A percentile compares a stretch with the other conserved stretches of the same genome.
Conservation (phyloP, 768 basidiomycete genomes). For the Punctularia strigosozonata region DNA sequence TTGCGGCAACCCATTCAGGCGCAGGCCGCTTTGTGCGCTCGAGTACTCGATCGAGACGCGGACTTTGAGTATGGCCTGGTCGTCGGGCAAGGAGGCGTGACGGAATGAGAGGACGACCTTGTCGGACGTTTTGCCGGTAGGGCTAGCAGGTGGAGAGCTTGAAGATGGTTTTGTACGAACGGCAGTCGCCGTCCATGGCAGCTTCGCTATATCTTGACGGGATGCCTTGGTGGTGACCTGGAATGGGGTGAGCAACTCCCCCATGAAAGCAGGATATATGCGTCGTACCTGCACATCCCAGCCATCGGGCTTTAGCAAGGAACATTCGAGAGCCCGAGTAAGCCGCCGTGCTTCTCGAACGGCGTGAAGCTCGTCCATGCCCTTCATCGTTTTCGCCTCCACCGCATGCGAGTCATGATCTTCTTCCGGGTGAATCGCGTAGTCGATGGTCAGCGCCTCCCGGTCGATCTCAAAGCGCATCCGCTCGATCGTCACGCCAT, state of each 20-base stretch:
- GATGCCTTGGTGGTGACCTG: constrained; percentile 66
- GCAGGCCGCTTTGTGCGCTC: constrained; percentile 59
- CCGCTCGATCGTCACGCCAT: constrained; percentile 70
- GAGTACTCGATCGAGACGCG: constrained; percentile 73
- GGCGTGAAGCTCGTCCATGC: constrained; percentile 52
- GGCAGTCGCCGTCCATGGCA: constrained; percentile 64
- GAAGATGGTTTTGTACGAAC: constrained; percentile 31
- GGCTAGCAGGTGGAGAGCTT: constrained; percentile 18
- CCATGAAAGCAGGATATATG: too few species aligned
- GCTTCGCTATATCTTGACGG: constrained; percentile 54
- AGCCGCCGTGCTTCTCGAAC: constrained; percentile 58
- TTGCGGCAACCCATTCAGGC: constrained; percentile 80
- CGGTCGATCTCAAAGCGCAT: constrained; percentile 73
- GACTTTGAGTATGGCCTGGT: constrained; percentile 74
- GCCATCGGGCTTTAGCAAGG: constrained; percentile 63
- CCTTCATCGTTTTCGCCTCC: constrained; percentile 26
- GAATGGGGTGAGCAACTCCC: too few species aligned
- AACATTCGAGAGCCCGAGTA: constrained; percentile 68
- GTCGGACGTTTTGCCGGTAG: constrained; percentile 18
- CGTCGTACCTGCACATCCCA: constrained; percentile 91
- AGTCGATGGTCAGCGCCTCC: constrained; percentile 74
- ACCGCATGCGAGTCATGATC: neutral
- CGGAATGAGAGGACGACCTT: constrained; percentile 51
- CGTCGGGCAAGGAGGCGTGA: constrained; percentile 60
- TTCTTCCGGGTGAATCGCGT: constrained; percentile 70